Evolutionary conservation across 176 grass and related monocot species (phyloP).

Genomic region (Ampelocalamus luodianensis): DNA sequence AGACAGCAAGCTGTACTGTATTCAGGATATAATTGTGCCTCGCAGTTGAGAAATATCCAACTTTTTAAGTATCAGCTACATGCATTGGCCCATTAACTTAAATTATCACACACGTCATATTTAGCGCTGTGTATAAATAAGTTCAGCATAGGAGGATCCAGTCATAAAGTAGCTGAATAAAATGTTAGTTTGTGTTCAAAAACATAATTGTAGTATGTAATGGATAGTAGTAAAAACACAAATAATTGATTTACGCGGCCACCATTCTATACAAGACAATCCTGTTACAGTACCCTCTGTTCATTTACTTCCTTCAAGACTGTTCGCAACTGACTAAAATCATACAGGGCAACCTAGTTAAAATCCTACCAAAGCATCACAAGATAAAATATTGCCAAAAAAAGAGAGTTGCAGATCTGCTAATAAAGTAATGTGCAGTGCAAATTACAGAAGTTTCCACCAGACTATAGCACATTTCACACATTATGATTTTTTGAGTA

Average conservation of each 20-base stretch:
- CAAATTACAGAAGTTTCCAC: not conserved
- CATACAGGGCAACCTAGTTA: not conserved
- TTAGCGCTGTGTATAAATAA: not conserved
- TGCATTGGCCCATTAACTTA: not conserved
- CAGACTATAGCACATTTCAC: not conserved
- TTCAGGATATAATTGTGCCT: conserved; percentile 11
- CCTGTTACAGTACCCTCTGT: not conserved
- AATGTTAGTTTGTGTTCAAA: not conserved
- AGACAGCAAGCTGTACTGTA: not conserved
- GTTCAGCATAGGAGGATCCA: not conserved
- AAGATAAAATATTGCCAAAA: not conserved
- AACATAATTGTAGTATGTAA: not conserved
- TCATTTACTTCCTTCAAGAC: not conserved
- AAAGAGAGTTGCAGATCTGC: not conserved
- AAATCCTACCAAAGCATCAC: not conserved
- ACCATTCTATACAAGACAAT: conserved; percentile 27
- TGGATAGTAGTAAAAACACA: not conserved
- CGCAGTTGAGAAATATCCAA: not conserved
- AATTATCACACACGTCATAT: conserved; percentile 4
- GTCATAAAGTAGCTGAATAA: not conserved
- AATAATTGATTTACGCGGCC: not conserved
- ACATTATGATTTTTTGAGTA: conserved; percentile 1
- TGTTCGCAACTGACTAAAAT: not conserved
- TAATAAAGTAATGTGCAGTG: not conserved
- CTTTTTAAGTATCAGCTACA: conserved; percentile 6